Evolutionary conservation across 2,329 filamentous ascomycete genomes (phyloP), one percentile per base, ranked within the genome.

Genomic region (Xylariaceae sp.): DNA sequence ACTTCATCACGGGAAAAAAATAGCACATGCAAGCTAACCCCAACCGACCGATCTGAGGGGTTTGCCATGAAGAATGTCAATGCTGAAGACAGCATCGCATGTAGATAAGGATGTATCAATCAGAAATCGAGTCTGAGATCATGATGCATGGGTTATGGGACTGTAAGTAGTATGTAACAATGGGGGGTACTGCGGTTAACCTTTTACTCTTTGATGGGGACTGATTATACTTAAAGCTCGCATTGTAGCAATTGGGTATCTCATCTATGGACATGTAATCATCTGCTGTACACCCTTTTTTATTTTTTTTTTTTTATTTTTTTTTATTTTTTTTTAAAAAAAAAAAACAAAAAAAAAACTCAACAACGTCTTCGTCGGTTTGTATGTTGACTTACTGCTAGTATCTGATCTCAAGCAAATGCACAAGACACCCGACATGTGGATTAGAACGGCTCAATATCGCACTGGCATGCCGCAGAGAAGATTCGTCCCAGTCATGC

Each of bases 181-280:
- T n/a, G n/a, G n/a, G n/a, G n/a, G n/a, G n/a, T n/a, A n/a, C n/a
- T n/a, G n/a, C n/a, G n/a, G n/a, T n/a, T n/a, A n/a, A n/a, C n/a
- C n/a, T n/a, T n/a, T n/a, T n/a, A n/a, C n/a, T n/a, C n/a, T n/a
- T n/a, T n/a, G n/a, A n/a, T n/a, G n/a, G n/a, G n/a, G n/a, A n/a
- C n/a, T 29, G 8, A 11, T 37, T 43, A 9, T 39, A 14, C 14
- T 19, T 34, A 24, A 43, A 53, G 49, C 33, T 37, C 17, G 23
- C 29, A 59, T 39, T 40, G 29, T 44, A 63, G 61, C 56, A 64
- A 63, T 58, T 37, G 61, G 62, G 65, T 65, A 64, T 66, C 60
- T 61, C 41, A 45, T 63, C 51, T 64, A 61, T 33, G 11, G 39
- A 50, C 40, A 16, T 28, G 12, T 29, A 6, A n/a, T n/a, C n/a